Conservation (phyloP, 1,284 basidiomycete species). For the Trametes sp. region DNA sequence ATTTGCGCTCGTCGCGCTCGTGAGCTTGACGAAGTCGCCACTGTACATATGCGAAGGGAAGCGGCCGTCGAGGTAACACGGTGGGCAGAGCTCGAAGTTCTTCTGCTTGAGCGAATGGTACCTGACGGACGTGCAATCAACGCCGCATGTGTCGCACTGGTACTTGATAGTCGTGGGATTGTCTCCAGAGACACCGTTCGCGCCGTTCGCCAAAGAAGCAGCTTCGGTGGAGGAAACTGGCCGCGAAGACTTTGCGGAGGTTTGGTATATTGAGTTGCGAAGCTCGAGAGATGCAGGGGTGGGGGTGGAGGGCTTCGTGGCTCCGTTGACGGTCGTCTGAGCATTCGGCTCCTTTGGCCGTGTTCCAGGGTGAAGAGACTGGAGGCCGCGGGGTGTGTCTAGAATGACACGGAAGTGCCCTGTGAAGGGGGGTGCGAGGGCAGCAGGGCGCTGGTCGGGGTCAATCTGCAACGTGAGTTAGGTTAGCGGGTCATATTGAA, state of each 20-base stretch:
- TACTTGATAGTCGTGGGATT: conserved; percentile 58
- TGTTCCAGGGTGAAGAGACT: conserved; percentile 94
- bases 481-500: too few species aligned
- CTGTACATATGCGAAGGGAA: conserved; percentile 98
- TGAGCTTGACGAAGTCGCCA: conserved; percentile 96
- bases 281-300: conserved; percentile 84
- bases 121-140: conserved; percentile 88
- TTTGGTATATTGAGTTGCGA: conserved; percentile 88
- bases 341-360: conserved; percentile 57
- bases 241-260: conserved; percentile 82
- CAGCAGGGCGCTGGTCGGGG: conserved; percentile 93
- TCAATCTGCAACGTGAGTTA: conserved; percentile 84
- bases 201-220: conserved; percentile 63
- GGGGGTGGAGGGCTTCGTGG: conserved; percentile 52
- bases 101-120: conserved; percentile 96
- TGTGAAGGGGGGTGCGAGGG: conserved; percentile 96
- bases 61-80: conserved; percentile 95
- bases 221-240: conserved; percentile 73
- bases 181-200: conserved; percentile 52
- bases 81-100: conserved; percentile 87
- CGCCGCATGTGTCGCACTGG: conserved; percentile 93
- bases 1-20: conserved; percentile 51
- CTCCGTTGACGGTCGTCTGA: conserved; percentile 58
- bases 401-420: conserved; percentile 98
- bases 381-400: conserved; percentile 95